Evolutionary conservation across 2,329 filamentous ascomycete genomes (phyloP).

Genomic region (Elsinoe arachidis): DNA sequence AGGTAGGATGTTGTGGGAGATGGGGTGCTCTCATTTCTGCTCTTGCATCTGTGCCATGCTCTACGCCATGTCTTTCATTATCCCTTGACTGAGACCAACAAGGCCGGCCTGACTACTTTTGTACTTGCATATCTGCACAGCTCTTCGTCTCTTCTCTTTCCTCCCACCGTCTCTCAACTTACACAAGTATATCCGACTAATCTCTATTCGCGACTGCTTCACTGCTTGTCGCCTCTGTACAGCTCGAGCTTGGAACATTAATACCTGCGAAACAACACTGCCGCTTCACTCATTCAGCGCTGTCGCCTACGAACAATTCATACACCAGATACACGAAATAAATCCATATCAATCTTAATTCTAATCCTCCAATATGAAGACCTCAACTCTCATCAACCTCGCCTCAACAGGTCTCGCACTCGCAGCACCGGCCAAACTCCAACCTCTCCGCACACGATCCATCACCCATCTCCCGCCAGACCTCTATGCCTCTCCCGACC

Average conservation of each 20-base stretch:
- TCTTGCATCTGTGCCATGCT: not conserved
- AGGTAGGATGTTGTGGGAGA: conserved; percentile 5
- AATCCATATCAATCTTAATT: not conserved
- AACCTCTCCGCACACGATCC: conserved; percentile 9
- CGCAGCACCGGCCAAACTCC: conserved; percentile 2
- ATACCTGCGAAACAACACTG: not conserved
- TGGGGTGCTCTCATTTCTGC: not conserved
- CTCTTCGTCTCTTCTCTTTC: not conserved
- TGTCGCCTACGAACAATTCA: not conserved
- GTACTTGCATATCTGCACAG: not conserved
- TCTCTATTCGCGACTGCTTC: conserved; percentile 7
- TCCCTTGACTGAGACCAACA: conserved; percentile 7
- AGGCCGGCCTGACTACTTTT: conserved; percentile 5
- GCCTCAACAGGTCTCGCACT: not conserved
- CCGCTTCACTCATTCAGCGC: conserved; percentile 13
- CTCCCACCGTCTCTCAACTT: not conserved
- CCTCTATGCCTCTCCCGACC: conserved; percentile 7
- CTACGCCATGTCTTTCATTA: conserved; percentile 12
- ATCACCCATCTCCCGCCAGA: conserved; percentile 7
- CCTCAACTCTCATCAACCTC: not conserved
- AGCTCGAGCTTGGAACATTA: not conserved
- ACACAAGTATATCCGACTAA: not conserved
- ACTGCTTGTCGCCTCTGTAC: conserved; percentile 7
- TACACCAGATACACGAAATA: not conserved
- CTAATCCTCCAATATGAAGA: not conserved